A percentile compares a stretch with the other conserved stretches of the same genome.
These are phyloP conservation scores for Chimonanthus salicifolius DNA, from an alignment of 164 flowering plant genomes.

Conservation along the genomic window DNA sequence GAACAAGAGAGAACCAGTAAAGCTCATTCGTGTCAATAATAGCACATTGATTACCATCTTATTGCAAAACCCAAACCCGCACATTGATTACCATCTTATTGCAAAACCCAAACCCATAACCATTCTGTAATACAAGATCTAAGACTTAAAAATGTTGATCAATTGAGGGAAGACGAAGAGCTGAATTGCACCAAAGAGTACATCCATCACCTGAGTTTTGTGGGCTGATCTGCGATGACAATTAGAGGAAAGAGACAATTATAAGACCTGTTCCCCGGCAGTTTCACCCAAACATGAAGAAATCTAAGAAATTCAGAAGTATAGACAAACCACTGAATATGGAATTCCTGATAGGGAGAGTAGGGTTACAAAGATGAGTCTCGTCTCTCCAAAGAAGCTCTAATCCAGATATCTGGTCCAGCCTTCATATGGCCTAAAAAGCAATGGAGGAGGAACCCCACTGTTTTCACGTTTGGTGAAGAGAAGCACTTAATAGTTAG, in stretches of 20 bases:
- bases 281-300: not conserved
- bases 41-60: not conserved
- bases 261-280: not conserved
- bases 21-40: not conserved
- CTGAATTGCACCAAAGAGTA: not conserved
- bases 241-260: not conserved
- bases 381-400: not conserved
- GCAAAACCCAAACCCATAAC: not conserved
- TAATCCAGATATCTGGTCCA: not conserved
- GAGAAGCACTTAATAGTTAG: not conserved
- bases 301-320: not conserved
- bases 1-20: not conserved
- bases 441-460: not conserved
- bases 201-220: not conserved
- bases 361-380: not conserved
- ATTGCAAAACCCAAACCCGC: not conserved
- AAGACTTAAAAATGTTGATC: not conserved
- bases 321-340: not conserved
- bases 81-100: not conserved
- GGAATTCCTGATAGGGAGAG: not conserved
- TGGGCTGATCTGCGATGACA: not conserved
- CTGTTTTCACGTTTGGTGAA: not conserved
- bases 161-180: not conserved
- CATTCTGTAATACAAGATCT: not conserved
- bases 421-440: not conserved